Evolutionary conservation across 805 yeast species (phyloP).

Genomic region (Torulaspora microellipsoides): DNA sequence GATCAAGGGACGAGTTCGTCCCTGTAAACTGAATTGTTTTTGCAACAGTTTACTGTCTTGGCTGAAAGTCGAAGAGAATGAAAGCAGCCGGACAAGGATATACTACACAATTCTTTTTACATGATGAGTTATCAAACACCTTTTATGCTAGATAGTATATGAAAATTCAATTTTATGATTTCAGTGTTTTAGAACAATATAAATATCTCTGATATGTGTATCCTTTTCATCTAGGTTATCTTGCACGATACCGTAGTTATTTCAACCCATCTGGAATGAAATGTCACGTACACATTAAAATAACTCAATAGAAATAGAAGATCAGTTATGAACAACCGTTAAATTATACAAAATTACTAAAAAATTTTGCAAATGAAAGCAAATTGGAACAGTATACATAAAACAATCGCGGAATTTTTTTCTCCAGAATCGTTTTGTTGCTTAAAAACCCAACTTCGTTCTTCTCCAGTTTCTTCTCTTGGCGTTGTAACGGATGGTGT

Average conservation of each 20-base stretch:
- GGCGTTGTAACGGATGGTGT: conserved; percentile 98
- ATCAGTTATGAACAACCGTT: conserved; percentile 6
- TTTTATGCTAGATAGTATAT: conserved; percentile 37
- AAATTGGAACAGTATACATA: background rate
- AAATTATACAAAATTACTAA: conserved; percentile 14
- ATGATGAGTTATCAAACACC: conserved; percentile 34
- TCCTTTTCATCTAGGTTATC: background rate
- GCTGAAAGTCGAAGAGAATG: too few relatives aligned
- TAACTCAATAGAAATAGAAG: too few relatives aligned
- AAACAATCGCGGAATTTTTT: conserved; percentile 1
- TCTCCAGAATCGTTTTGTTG: conserved; percentile 10
- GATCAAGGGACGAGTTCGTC: conserved; percentile 9
- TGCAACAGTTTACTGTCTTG: too few relatives aligned
- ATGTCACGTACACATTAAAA: too few relatives aligned
- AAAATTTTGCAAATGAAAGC: conserved; percentile 9
- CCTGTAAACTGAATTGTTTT: background rate
- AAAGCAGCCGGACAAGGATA: background rate
- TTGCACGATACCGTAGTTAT: too few relatives aligned
- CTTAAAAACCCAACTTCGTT: conserved; percentile 96
- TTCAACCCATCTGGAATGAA: too few relatives aligned
- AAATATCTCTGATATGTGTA: conserved; percentile 21
- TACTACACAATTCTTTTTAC: background rate
- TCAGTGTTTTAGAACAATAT: conserved; percentile 25
- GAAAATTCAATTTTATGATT: conserved; percentile 31
- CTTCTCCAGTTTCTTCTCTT: conserved; percentile 99